Conservation (phyloP, 768 basidiomycete genomes). For the Macrocybe gigantea region DNA sequence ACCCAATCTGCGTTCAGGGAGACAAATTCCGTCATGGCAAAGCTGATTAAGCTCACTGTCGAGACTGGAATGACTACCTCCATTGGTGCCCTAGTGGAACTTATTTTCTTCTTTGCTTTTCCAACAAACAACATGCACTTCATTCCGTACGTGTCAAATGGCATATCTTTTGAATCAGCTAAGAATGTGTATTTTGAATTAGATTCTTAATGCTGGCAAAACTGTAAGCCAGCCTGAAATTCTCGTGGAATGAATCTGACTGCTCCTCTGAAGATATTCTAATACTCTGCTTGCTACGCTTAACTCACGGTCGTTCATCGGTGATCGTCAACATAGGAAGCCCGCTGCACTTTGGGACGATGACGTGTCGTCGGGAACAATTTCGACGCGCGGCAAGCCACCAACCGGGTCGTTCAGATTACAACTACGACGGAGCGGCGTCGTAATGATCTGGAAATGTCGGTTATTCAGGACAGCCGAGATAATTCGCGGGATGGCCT, state of each 20-base stretch:
- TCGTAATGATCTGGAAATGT: slow-evolving; percentile 1
- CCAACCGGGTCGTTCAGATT: neutral
- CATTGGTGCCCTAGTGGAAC: slow-evolving; percentile 11
- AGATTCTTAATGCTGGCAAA: slow-evolving; percentile 5
- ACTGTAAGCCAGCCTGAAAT: slow-evolving; percentile 1
- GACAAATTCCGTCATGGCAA: slow-evolving; percentile 3
- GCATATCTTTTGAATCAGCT: neutral
- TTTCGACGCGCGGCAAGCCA: neutral
- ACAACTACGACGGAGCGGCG: neutral
- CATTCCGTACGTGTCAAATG: slow-evolving; percentile 7
- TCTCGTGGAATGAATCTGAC: neutral
- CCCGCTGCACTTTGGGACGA: slow-evolving; percentile 1
- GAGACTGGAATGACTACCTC: slow-evolving; percentile 17
- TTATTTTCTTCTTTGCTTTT: slow-evolving; percentile 14
- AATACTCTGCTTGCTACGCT: slow-evolving; percentile 7
- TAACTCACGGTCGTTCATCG: slow-evolving; percentile 1
- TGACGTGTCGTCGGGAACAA: neutral
- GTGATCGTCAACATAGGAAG: neutral
- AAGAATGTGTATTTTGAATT: neutral
- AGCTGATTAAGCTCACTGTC: slow-evolving; percentile 11
- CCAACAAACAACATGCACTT: slow-evolving; percentile 13
- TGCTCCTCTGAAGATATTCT: slow-evolving; percentile 2
- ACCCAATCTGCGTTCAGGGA: slow-evolving; percentile 3
- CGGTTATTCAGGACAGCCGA: neutral
- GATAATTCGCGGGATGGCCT: no score